These are phyloP conservation scores for Boletus smithii DNA, from an alignment of 1,284 basidiomycete genomes.

Conservation along the genomic window DNA sequence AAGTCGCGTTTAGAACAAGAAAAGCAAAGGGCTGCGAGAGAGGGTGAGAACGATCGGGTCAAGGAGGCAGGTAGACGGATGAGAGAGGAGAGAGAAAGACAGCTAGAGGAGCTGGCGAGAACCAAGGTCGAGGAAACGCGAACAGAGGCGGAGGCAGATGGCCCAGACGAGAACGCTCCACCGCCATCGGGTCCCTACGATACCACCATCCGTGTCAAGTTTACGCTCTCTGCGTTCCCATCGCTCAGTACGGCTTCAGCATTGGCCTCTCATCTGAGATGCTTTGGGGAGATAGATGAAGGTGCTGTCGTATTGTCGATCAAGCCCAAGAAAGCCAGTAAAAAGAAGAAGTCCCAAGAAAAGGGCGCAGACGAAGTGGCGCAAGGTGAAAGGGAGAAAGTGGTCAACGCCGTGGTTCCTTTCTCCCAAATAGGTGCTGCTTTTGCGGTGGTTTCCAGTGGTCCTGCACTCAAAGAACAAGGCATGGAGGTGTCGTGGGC, in stretches of 20 bases:
- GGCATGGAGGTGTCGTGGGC: conserved; percentile 68
- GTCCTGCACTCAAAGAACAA: conserved; percentile 28
- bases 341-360: no score
- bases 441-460: conserved; percentile 65
- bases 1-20: conserved; percentile 62
- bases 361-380: no score
- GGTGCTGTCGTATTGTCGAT: conserved; percentile 63
- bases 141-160: conserved; percentile 36
- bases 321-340: conserved; percentile 42
- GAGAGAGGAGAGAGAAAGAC: conserved; percentile 64
- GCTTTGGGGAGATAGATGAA: conserved; percentile 61
- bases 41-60: conserved; percentile 68
- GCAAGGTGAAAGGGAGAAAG: conserved; percentile 49
- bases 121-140: conserved; percentile 35
- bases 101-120: conserved; percentile 46
- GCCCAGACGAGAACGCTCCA: conserved; percentile 48
- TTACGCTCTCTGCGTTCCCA: conserved; percentile 54
- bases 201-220: conserved; percentile 72
- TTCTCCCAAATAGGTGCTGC: conserved; percentile 73
- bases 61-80: conserved; percentile 75
- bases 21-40: conserved; percentile 52
- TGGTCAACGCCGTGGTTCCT: conserved; percentile 66
- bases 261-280: conserved; percentile 50
- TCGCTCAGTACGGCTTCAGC: conserved; percentile 48
- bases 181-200: conserved; percentile 58